phyloP scores from a whole-genome alignment of 176 grass and related monocot genomes.

The Oryza punctata region DNA sequence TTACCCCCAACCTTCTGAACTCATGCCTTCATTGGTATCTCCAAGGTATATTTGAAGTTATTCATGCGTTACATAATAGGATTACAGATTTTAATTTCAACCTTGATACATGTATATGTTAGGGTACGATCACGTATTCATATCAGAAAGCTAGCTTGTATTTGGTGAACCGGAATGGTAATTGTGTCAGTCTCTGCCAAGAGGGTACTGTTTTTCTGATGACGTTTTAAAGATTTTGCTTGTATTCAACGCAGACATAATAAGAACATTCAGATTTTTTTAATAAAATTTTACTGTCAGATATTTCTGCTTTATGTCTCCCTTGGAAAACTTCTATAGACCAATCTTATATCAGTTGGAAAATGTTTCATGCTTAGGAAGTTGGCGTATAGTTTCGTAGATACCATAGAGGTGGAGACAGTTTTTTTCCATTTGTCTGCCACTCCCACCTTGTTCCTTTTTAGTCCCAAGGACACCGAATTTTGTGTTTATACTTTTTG shows the following conservation, averaged over 20 bases:
- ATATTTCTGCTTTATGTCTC: background rate
- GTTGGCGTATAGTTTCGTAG: background rate
- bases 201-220: too few species aligned
- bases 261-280: too few species aligned
- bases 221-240: too few species aligned
- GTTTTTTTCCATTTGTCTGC: background rate
- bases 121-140: too few species aligned
- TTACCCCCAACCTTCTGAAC: constrained; percentile 46
- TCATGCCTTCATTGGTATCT: constrained; percentile 34
- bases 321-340: background rate
- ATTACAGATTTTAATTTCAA: constrained; percentile 20
- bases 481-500: background rate
- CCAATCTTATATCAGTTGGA: background rate
- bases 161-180: too few species aligned
- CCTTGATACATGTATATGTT: background rate
- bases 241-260: too few species aligned
- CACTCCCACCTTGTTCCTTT: background rate
- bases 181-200: too few species aligned
- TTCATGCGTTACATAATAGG: background rate
- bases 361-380: constrained; percentile 1
- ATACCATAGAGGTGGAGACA: too few species aligned
- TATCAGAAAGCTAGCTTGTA: too few species aligned
- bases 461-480: background rate
- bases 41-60: constrained; percentile 31
- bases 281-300: too few species aligned